Evolutionary conservation across 2,329 filamentous ascomycete species (phyloP).

Genomic region (Diaporthe vexans): DNA sequence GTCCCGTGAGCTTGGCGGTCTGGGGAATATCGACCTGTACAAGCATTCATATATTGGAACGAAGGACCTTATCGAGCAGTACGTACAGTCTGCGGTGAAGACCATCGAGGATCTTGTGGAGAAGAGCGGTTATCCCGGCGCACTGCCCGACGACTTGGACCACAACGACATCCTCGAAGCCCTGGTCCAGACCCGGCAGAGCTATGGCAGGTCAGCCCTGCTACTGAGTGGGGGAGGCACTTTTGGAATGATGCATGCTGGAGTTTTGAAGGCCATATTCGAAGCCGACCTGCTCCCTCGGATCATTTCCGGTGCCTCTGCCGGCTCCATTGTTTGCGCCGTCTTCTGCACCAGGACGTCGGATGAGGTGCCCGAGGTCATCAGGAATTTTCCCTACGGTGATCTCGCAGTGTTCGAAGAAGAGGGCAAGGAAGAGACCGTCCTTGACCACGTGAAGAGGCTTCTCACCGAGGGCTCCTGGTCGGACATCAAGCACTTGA

Average conservation of each 20-base stretch:
- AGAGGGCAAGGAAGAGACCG: slow-evolving; percentile 67
- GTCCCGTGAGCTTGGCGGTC: slow-evolving; percentile 85
- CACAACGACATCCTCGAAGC: slow-evolving; percentile 74
- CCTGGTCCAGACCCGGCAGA: slow-evolving; percentile 79
- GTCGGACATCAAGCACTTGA: slow-evolving; percentile 87
- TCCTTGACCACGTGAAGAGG: slow-evolving; percentile 78
- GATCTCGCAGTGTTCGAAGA: slow-evolving; percentile 85
- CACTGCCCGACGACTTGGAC: slow-evolving; percentile 68
- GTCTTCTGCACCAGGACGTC: slow-evolving; percentile 85
- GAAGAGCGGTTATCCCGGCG: slow-evolving; percentile 57
- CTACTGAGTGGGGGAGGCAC: slow-evolving; percentile 89
- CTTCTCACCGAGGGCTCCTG: slow-evolving; percentile 86
- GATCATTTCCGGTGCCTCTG: slow-evolving; percentile 89
- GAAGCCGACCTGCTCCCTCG: slow-evolving; percentile 82
- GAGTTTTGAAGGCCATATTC: slow-evolving; percentile 85
- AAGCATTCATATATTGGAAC: slow-evolving; percentile 88
- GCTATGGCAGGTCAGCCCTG: slow-evolving; percentile 87
- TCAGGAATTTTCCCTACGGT: slow-evolving; percentile 82
- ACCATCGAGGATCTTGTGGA: slow-evolving; percentile 82
- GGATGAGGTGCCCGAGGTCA: slow-evolving; percentile 79
- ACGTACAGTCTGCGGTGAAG: slow-evolving; percentile 83
- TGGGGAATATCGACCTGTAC: slow-evolving; percentile 87
- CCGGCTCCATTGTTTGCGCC: slow-evolving; percentile 87
- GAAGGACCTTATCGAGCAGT: slow-evolving; percentile 87
- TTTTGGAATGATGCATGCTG: slow-evolving; percentile 93